These are phyloP conservation scores for Eutrema heterophyllum DNA, from an alignment of 345 rosid species.

Conservation along the genomic window DNA sequence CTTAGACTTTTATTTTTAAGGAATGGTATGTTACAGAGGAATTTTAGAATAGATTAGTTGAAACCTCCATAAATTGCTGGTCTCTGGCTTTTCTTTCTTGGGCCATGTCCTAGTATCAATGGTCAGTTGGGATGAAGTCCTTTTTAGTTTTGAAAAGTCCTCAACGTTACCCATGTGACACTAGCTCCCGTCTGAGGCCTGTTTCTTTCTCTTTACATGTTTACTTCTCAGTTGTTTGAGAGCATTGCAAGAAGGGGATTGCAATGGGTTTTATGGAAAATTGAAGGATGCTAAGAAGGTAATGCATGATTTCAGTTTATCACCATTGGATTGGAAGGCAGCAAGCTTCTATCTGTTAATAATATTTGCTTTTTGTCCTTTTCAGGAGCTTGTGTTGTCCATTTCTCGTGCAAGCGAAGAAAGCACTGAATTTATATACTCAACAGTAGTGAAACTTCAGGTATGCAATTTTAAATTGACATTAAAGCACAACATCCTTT, in stretches of 20 bases:
- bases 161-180: neutral
- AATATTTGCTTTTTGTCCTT: constrained; percentile 8
- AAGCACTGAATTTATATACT: constrained; percentile 79
- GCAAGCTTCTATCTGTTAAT: neutral
- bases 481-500: neutral
- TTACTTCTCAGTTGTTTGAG: constrained; percentile 66
- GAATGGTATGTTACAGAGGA: constrained; percentile 4
- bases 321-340: constrained; percentile 1
- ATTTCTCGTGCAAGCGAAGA: constrained; percentile 83
- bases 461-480: constrained; percentile 33
- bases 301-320: constrained; percentile 13
- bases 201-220: constrained; percentile 13
- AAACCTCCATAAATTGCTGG: neutral
- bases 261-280: constrained; percentile 55
- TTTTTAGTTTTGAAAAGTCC: constrained; percentile 2
- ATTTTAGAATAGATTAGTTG: constrained; percentile 4
- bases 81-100: neutral
- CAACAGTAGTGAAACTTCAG: constrained; percentile 81
- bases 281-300: constrained; percentile 78
- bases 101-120: constrained; percentile 4
- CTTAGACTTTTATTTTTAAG: neutral
- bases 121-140: neutral
- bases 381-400: constrained; percentile 72
- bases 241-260: constrained; percentile 83
- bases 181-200: neutral